Evolutionary conservation across 139 green algal genomes (phyloP), one percentile per base, ranked within the genome.

Genomic region (Coelastrella sp.): DNA sequence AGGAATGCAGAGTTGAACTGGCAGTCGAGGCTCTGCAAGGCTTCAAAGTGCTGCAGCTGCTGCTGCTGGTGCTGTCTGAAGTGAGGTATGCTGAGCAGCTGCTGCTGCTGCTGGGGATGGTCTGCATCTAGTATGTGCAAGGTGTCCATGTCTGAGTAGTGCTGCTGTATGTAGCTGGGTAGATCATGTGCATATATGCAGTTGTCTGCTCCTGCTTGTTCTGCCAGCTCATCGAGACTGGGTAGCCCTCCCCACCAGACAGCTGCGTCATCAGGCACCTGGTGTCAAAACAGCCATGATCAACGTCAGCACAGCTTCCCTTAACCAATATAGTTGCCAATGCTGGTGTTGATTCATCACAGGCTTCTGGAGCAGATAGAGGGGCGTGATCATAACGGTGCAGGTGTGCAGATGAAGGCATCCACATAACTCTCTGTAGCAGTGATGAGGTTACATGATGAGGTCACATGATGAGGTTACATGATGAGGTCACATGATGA

Each of bases 121-220:
- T 68, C 51, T 25, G 11, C 0, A 1, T 63, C 32, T 27, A 81
- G 4, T 4, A 81, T n/a, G 4, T 81, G 74, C 32, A 81, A 51
- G 17, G 74, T 71, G 4, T 67, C 19, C 0, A 68, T 2, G 51
- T 51, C 74, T 35, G 59, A 6, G 34, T 73, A 40, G 25, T 73
- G 57, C 60, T 73, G 38, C 35, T 43, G 57, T 19, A 84, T 15
- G 37, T 84, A 40, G 5, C 7, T 8, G 1, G 77, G n/a, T 13
- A 84, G 77, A 60, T 84, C 77, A 7, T 59, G 35, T 60, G 77
- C 60, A 13, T 84, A 75, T 2, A 84, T 84, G 77, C 77, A 84
- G 23, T 27, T 32, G 45, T 80, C 80, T 27, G 80, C 80, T 34
- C 80, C 80, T 17, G 66, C 80, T 53, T 73, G 11, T 11, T 77